Evolutionary conservation across 108 stramenopile genomes (phyloP).

Genomic region (Poteriospumella lacustris): DNA sequence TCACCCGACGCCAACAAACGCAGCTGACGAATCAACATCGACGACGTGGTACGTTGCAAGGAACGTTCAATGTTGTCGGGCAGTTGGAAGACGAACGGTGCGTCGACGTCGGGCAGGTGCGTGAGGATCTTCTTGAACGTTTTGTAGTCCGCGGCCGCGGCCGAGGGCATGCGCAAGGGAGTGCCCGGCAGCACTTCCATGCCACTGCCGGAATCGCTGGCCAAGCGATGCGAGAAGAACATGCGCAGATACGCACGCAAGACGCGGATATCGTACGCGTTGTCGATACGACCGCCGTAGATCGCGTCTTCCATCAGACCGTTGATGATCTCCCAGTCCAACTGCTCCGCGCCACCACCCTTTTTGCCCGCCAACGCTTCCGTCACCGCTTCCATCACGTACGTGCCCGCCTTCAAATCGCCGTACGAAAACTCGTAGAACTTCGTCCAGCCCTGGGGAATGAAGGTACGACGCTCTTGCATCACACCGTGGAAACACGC

Average conservation of each 20-base stretch:
- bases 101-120: conserved; percentile 48
- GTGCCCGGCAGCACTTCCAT: background rate
- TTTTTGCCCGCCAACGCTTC: conserved; percentile 24
- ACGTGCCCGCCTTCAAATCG: conserved; percentile 54
- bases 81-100: conserved; percentile 50
- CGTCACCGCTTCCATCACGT: conserved; percentile 34
- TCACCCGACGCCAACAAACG: conserved; percentile 11
- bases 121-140: conserved; percentile 38
- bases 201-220: conserved; percentile 31
- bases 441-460: conserved; percentile 66
- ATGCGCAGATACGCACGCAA: conserved; percentile 44
- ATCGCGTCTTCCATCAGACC: conserved; percentile 59
- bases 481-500: conserved; percentile 61
- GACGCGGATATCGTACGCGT: conserved; percentile 54
- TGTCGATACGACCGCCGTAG: conserved; percentile 60
- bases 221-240: conserved; percentile 12
- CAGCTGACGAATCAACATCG: conserved; percentile 25
- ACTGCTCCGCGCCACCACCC: background rate
- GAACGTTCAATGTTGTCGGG: conserved; percentile 58
- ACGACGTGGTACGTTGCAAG: conserved; percentile 49
- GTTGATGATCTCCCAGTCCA: conserved; percentile 51
- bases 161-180: conserved; percentile 36
- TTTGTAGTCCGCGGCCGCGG: background rate
- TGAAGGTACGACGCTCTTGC: conserved; percentile 58
- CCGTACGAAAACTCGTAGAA: conserved; percentile 58